Base-by-base conservation (phyloP, 1,284 basidiomycete genomes). In the Malassezia dermatis region DNA sequence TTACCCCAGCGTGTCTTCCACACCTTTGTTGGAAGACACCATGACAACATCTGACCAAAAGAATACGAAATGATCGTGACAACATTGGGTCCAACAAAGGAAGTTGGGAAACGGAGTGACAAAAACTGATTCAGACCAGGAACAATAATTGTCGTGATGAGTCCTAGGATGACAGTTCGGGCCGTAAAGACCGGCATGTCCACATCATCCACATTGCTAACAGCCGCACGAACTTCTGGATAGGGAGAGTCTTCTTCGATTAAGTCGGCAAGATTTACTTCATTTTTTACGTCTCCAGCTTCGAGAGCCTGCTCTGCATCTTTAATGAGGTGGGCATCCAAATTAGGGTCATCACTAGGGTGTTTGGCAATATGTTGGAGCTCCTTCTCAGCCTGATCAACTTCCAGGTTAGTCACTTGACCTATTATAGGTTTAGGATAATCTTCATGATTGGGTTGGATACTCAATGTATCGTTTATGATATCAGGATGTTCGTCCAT, bases 191-290 rank as follows among this genome's bases (percentile, higher is more conserved):
- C 54, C 6, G 69, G 69, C 62, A 67, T 66, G 8, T 46, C 30
- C 0, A 64, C 61, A 42, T 73, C 70, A 43, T 73, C 70, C 19
- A 69, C 50, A 40, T 71, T 71, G 11, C 65, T 64, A 5, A 71
- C 64, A 4, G 70, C 59, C 2, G 68, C 64, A 1, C 67, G 64
- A 27, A 72, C 69, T 56, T 72, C 67, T 0, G 60, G 51, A 34
- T 69, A 71, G 0, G 66, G 66, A 26, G 66, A 68, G 39, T 71
- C 67, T 11, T 69, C 64, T 21, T 69, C 64, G 5, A 63, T 41
- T 8, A 49, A 32, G 19, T 63, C 48, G 26, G 51, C 61, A 8
- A 63, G 40, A 4, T 24, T 21, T 0, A 61, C 37, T 31, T 63
- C 56, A 15, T 59, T 51, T 34, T 58, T 57, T 3, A 54, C 35